Evolutionary conservation across 305 asterid genomes (phyloP).

Genomic region (Fraxinus ornus): DNA sequence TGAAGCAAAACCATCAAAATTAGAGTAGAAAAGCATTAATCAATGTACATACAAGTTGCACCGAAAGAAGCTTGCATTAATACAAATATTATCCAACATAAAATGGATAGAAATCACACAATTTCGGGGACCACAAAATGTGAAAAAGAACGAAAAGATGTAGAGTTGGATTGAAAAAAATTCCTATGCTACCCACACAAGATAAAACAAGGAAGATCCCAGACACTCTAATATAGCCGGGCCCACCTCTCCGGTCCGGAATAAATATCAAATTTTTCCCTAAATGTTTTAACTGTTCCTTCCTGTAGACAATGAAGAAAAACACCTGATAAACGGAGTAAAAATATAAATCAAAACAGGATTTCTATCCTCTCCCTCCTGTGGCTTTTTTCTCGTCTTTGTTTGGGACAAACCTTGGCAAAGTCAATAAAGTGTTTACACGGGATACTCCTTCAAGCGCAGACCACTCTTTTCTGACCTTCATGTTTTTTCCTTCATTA

Average conservation of each 20-base stretch:
- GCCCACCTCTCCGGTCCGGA: slow-evolving; percentile 40
- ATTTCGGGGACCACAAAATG: not conserved
- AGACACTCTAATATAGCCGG: slow-evolving; percentile 51
- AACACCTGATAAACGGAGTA: not conserved
- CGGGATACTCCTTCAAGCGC: slow-evolving; percentile 73
- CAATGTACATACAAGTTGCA: slow-evolving; percentile 1
- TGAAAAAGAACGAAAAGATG: not conserved
- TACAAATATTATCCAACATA: slow-evolving; percentile 1
- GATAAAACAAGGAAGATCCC: slow-evolving; percentile 41
- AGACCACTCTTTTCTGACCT: slow-evolving; percentile 52
- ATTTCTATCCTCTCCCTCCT: slow-evolving; percentile 38
- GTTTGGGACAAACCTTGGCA: slow-evolving; percentile 67
- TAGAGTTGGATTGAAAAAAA: slow-evolving; percentile 41
- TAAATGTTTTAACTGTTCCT: not conserved
- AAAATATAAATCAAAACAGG: not conserved
- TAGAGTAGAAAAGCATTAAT: not conserved
- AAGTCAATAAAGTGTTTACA: slow-evolving; percentile 59
- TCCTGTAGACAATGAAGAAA: not conserved
- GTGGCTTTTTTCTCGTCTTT: slow-evolving; percentile 48
- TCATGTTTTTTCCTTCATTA: slow-evolving; percentile 27
- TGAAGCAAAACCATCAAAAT: not conserved
- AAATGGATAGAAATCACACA: not conserved
- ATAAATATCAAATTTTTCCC: slow-evolving; percentile 5
- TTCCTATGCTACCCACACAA: slow-evolving; percentile 37
- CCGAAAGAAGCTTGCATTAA: slow-evolving; percentile 4